Base-by-base conservation (phyloP, 768 basidiomycete species). In the Pleurotus eryngii region DNA sequence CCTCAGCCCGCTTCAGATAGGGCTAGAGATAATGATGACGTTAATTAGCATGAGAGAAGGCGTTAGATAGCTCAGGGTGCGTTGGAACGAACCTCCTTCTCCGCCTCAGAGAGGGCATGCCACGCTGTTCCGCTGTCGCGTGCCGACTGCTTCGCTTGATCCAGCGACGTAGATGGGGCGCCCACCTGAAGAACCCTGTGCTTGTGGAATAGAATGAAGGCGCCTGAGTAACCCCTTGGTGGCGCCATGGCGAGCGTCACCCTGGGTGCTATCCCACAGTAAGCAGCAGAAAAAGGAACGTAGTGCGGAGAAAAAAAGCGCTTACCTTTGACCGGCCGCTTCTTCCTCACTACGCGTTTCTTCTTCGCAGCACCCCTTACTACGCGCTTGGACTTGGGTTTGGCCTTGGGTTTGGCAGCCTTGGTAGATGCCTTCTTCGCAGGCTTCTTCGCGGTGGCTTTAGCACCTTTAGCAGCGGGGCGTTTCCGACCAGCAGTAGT, bases 81-180 rank as follows among this genome's bases (percentile, higher is more conserved):
- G 30, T 8, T 9, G 30, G 30, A 20, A 55, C 67, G 20, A 35
- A 75, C 77, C 61, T 76, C 63, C 51, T 70, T 78, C 57, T 78
- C 71, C 3, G 55, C 61, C 9, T 61, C 63, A 4, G 74, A 58
- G n/a, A 76, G 58, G 3, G 47, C 58, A 0, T 47, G 65, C 78
- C 77, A 79, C 3, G 58, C 51, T 37, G 56, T 59, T 8, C 57
- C 60, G 5, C 69, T 65, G 17, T 66, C 58, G 56, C 57, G 70
- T 12, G 65, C n/a, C 1, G 62, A 1, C 9, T 53, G 57, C 5
- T 56, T 55, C 0, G 8, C 38, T 0, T 58, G 58, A 8, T 22
- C 15, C 0, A 45, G 3, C 22, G n/a, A 20, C 0, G 55, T 39
- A 4, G 20, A 20, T n/a, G 47, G 7, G 46, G 35, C 11, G 39